Base-by-base conservation (phyloP, 1,139 yeast species). In the Geotrichum histeridarum region DNA sequence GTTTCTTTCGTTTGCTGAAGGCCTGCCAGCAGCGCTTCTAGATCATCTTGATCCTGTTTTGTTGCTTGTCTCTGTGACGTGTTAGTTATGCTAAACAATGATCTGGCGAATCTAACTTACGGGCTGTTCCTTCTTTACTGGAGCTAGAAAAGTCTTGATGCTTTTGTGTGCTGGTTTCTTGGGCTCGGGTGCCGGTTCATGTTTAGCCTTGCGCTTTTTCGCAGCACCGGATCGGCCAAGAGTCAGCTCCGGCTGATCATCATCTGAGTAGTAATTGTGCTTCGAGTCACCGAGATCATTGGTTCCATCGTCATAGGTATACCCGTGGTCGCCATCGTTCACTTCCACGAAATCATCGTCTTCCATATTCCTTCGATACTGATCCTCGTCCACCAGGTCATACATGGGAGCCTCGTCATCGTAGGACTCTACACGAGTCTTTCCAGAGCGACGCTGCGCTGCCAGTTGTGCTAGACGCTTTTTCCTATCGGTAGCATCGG, bases 211-310 rank as follows among this genome's bases (percentile, higher is more conserved):
- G 8, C 59, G 46, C 51, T 50, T 42, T 45, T 56, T 46, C 33
- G 39, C 37, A 12, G 46, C 42, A 22, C 36, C 44, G 15, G 32
- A n/a, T 62, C 43, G 81, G 58, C 71, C 73, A 36, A 78, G 64
- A 47, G 78, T 77, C 60, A 78, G 82, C 60, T 77, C 79, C 46
- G 78, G 73, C 36, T 72, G 67, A 2, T 72, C 68, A 49, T 72
- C 68, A 2, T 63, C 59, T 17, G 69, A 52, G 30, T 50, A 51
- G 47, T 56, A 43, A 32, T 48, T 43, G 38, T 50, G 47, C 12
- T 46, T 42, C 2, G 44, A 17, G 39, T 54, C 57, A 12, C 59
- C 58, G 6, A 55, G 51, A 33, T 55, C 58, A 33, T 56, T 54
- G 22, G 54, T 54, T 5, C 57, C 57, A 15, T 56, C 55, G 18